These are phyloP conservation scores for Rubia balearica DNA, from an alignment of 305 asterid genomes.

Conservation along the genomic window DNA sequence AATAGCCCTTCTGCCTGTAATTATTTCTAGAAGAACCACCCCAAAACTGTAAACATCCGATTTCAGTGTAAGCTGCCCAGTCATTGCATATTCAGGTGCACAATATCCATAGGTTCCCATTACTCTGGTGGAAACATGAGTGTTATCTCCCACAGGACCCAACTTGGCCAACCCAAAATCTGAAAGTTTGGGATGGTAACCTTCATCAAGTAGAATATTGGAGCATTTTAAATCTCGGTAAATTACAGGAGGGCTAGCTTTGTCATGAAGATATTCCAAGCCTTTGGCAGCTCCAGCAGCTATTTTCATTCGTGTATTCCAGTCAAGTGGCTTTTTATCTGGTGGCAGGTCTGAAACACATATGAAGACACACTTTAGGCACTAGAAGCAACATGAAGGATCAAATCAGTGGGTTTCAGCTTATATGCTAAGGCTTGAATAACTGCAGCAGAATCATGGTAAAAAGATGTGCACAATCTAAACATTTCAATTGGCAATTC, in stretches of 20 bases:
- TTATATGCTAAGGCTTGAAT: background rate
- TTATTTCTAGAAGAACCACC: conserved; percentile 72
- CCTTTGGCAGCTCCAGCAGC: conserved; percentile 81
- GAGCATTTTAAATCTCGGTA: conserved; percentile 71
- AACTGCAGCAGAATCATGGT: background rate
- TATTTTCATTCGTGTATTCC: conserved; percentile 74
- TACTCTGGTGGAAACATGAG: conserved; percentile 75
- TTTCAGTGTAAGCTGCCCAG: conserved; percentile 66
- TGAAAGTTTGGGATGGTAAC: conserved; percentile 57
- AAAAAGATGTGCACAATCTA: background rate
- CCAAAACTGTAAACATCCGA: conserved; percentile 76
- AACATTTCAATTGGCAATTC: background rate
- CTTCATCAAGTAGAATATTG: conserved; percentile 57
- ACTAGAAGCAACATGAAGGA: conserved; percentile 1
- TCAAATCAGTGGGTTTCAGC: background rate
- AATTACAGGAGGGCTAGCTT: conserved; percentile 79
- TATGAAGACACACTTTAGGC: background rate
- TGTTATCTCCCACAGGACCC: conserved; percentile 77
- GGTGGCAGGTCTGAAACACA: conserved; percentile 57
- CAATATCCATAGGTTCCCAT: conserved; percentile 86
- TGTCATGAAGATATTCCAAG: conserved; percentile 74
- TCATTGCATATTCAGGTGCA: conserved; percentile 78
- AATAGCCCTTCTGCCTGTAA: conserved; percentile 71
- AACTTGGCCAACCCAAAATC: conserved; percentile 76
- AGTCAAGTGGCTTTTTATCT: conserved; percentile 57